phyloP scores from a whole-genome alignment of 176 grass and related monocot genomes.

The Musa acuminata region DNA sequence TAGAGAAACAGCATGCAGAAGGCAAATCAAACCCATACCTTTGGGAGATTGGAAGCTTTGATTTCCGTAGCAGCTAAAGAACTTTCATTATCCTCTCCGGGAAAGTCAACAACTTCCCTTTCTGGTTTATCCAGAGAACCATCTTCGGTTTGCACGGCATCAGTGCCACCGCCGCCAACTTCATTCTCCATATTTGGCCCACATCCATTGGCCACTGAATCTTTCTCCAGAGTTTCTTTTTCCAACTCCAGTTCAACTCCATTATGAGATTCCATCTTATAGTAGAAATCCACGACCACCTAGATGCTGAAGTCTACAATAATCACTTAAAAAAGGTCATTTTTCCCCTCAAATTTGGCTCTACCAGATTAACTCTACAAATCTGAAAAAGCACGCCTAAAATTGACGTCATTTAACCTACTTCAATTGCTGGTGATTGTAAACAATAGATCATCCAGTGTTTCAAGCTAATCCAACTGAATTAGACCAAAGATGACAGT shows the following conservation, averaged over 20 bases:
- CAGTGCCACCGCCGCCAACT: background rate
- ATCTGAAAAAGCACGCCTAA: background rate
- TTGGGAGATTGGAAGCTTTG: background rate
- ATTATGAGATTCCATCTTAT: constrained; percentile 7
- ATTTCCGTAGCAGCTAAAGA: constrained; percentile 7
- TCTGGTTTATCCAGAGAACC: background rate
- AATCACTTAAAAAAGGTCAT: background rate
- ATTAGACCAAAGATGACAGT: background rate
- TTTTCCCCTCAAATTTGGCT: background rate
- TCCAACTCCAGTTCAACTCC: background rate
- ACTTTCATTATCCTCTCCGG: background rate
- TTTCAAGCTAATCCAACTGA: background rate
- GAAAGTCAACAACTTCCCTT: background rate
- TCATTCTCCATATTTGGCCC: background rate
- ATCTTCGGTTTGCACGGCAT: background rate
- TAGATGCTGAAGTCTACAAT: constrained; percentile 12
- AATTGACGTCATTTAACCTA: background rate
- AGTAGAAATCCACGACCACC: background rate
- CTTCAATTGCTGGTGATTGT: background rate
- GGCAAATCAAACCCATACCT: constrained; percentile 7
- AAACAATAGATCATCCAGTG: background rate
- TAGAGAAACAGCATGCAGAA: background rate
- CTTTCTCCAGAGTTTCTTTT: background rate
- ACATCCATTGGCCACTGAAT: constrained; percentile 2
- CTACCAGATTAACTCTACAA: background rate